Evolutionary conservation across 208 protist species (phyloP).

Genomic region (Acanthamoeba comandoni): DNA sequence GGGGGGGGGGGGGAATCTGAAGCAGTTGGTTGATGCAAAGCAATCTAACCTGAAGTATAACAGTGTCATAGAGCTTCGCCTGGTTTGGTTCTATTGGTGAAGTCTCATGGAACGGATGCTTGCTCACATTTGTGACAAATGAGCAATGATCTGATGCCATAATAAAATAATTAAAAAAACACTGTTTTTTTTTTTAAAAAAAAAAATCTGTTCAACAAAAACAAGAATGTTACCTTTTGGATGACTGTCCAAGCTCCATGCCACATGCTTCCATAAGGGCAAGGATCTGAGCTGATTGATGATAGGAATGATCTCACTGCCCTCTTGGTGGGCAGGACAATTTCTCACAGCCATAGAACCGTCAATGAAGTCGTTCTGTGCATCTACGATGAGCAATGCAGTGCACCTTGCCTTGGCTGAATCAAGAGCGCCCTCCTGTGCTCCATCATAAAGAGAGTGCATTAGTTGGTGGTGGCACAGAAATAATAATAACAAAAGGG

Average conservation of each 20-base stretch:
- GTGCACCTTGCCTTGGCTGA: no score
- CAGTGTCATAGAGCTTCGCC: conserved; percentile 1
- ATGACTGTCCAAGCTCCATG: conserved; percentile 52
- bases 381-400: conserved; percentile 29
- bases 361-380: conserved; percentile 64
- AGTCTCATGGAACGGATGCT: conserved; percentile 50
- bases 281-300: conserved; percentile 11
- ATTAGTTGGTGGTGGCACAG: no score
- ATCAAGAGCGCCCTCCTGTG: no score
- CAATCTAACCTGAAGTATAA: conserved; percentile 17
- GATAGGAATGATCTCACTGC: conserved; percentile 18
- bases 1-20: neutral
- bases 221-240: no score
- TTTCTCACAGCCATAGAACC: conserved; percentile 7
- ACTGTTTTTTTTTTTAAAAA: no score
- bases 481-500: no score
- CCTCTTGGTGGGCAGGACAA: conserved; percentile 15
- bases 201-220: no score
- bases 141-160: conserved; percentile 65
- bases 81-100: conserved; percentile 5
- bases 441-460: no score
- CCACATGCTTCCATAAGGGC: conserved; percentile 21
- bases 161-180: no score
- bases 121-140: conserved; percentile 32
- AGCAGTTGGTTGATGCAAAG: no score